Base-by-base conservation (phyloP, 345 rosid species). In the Draba incana region DNA sequence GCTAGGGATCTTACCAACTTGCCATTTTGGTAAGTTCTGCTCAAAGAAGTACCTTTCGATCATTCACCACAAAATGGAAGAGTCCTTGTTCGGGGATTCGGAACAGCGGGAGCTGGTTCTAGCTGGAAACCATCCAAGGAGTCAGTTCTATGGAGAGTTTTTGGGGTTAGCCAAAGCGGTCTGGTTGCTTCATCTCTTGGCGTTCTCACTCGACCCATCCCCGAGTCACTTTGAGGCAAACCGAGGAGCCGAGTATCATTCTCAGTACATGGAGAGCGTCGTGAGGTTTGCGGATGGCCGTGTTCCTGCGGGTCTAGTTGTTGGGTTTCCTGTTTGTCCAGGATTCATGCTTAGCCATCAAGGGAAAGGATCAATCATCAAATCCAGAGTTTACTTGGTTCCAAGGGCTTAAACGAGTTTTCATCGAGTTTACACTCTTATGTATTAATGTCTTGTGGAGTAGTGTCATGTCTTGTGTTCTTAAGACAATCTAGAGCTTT, bases 141-240 rank as follows among this genome's bases (percentile, higher is more conserved):
- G 83, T 68, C 88, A 86, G 81, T 94, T 91, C 71, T 94, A 91
- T 58, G 80, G 81, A 14, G 90, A 87, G 77, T 94, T 94, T 75
- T 76, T 89, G 78, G 83, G 83, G 67, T 55, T 94, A 68, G 90
- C 97, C 8, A 89, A 91, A 80, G 84, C 90, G 2, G 82, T 91
- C 27, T 94, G 97, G 97, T 68, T 91, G 86, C 96, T 91, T 68
- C 99, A 94, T 70, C 78, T 91, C 78, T 82, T 94, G 68, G 98
- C 97, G 12, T 94, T 94, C 78, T 86, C 96, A 2, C 97, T 91
- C 1, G 90, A 94, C 37, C 96, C 96, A 14, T 72, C 88, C 0
- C 97, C 99, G 0, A 80, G 88, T 70, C 92, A 84, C 78, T 89
- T 94, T 53, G 89, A 94, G 66, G 95, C 96, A 3, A 87, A 86